Evolutionary conservation across 495 filamentous ascomycete species (phyloP).

Genomic region (Margaritispora aquatica): DNA sequence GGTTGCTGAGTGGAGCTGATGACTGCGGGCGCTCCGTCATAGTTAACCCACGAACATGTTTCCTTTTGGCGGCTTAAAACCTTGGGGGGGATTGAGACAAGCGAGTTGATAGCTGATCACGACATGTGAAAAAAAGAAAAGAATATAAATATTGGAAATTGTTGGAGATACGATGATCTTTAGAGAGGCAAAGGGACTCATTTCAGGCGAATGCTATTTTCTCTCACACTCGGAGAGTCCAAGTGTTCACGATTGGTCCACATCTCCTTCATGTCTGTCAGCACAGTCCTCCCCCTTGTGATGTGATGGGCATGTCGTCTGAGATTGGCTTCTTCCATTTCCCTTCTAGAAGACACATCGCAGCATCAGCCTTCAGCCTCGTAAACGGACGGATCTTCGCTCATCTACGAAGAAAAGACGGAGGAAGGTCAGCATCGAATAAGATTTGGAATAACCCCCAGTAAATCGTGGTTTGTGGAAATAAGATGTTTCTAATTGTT

Average conservation of each 20-base stretch:
- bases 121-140: not conserved
- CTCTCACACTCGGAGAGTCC: not conserved
- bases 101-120: not conserved
- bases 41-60: slow-evolving; percentile 4
- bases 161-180: too few species aligned
- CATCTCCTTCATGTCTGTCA: not conserved
- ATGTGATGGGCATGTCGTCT: too few species aligned
- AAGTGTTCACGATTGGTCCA: not conserved
- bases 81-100: not conserved
- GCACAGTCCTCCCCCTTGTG: not conserved
- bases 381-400: not conserved
- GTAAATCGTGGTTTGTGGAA: not conserved
- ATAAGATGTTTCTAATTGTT: not conserved
- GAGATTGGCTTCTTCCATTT: slow-evolving; percentile 16
- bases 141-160: not conserved
- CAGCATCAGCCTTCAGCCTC: slow-evolving; percentile 7
- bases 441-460: not conserved
- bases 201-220: not conserved
- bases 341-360: slow-evolving; percentile 8
- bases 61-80: slow-evolving; percentile 5
- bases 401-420: too few species aligned
- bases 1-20: not conserved
- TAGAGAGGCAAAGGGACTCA: too few species aligned
- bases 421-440: not conserved
- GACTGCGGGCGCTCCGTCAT: not conserved